Evolutionary conservation across 345 rosid species (phyloP), one percentile per base, ranked within the genome.

Genomic region (Syzygium jambos): DNA sequence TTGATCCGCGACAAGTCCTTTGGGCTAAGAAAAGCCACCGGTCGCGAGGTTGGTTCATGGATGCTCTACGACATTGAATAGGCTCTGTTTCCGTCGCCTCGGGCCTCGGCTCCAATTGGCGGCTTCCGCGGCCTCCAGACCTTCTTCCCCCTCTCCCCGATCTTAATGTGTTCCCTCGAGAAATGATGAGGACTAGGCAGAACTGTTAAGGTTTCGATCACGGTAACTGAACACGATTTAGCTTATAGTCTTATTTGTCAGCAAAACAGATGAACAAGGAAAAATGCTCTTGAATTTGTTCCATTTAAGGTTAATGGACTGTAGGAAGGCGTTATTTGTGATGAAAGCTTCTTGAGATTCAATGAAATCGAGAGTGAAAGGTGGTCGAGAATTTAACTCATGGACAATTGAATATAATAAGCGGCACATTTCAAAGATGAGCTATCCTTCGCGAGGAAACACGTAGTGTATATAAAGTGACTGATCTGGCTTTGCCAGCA

Each of bases 51-150:
- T 38, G 41, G 4, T 3, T 38, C 41, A 3, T 38, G 41, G 4
- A 38, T 38, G 41, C 41, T 3, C 41, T 38, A 41, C 43, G 43
- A 41, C 43, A 41, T 41, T 41, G 43, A 41, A 41, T 4, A 41
- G 43, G 43, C 41, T 38, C 41, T 4, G 41, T 4, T 4, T 38
- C 85, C 85, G 46, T 52, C 23, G 51, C 52, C 52, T 16, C 68
- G 4, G 77, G 80, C 87, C 30, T 83, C 65, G 63, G 52, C n/a
- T 78, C 84, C 86, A 55, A 21, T 38, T 21, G 41, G 85, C 65
- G 86, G 77, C 85, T 19, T n/a, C 77, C 95, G 98, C 4, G 90
- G 92, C 46, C 56, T 95, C 25, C 90, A 93, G 90, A 95, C 99
- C 22, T 89, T 94, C 89, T 89, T 3, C 41, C 41, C 41, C 41